phyloP scores from a whole-genome alignment of 2,329 filamentous ascomycete species.

The Pseudomassariella vexata region DNA sequence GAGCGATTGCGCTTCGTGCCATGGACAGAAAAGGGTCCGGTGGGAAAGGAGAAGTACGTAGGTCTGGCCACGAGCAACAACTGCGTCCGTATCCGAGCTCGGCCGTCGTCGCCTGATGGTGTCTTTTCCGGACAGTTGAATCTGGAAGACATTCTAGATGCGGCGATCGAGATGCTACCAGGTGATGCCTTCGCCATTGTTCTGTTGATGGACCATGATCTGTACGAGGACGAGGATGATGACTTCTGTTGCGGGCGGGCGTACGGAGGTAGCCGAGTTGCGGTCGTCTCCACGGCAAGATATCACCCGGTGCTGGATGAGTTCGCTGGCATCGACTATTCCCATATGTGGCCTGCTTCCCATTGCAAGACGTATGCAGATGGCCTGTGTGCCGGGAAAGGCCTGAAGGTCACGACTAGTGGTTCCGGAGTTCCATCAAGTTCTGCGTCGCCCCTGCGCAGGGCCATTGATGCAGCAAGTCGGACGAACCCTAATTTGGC shows the following conservation, averaged over 20 bases:
- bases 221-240: conserved; percentile 61
- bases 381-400: conserved; percentile 21
- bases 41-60: conserved; percentile 27
- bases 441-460: conserved; percentile 21
- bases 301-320: conserved; percentile 50
- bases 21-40: conserved; percentile 32
- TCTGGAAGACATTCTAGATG: conserved; percentile 56
- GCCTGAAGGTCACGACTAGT: conserved; percentile 12
- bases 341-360: conserved; percentile 59
- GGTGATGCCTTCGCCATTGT: conserved; percentile 53
- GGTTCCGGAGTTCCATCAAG: background rate
- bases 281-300: conserved; percentile 55
- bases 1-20: conserved; percentile 35
- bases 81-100: conserved; percentile 44
- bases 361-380: conserved; percentile 52
- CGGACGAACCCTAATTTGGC: conserved; percentile 14
- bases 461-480: conserved; percentile 25
- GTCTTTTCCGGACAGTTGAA: conserved; percentile 48
- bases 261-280: conserved; percentile 58
- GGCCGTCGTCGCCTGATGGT: conserved; percentile 39
- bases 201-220: conserved; percentile 53
- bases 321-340: conserved; percentile 29
- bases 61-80: conserved; percentile 34
- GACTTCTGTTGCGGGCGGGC: conserved; percentile 62
- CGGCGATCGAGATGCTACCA: conserved; percentile 45